phyloP scores from a whole-genome alignment of 1,284 basidiomycete genomes.

The Chiua sp. region DNA sequence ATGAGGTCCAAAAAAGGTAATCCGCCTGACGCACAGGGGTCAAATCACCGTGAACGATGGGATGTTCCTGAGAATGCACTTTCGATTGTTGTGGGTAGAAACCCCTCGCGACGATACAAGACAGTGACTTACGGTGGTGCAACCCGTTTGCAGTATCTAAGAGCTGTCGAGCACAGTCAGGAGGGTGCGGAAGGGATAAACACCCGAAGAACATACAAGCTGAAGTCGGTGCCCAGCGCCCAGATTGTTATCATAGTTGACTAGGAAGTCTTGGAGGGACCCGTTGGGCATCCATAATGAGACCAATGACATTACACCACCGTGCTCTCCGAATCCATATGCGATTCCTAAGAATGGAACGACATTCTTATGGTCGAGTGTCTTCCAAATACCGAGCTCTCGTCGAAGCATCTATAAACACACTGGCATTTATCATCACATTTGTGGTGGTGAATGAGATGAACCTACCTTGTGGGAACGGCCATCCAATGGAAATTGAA shows the following conservation, averaged over 20 bases:
- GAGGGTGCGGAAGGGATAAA: not conserved
- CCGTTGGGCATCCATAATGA: slow-evolving; percentile 23
- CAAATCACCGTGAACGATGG: not conserved
- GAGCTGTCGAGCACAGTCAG: not conserved
- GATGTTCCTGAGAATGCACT: slow-evolving; percentile 2
- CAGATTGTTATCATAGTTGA: not conserved
- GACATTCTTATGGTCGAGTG: slow-evolving; percentile 18
- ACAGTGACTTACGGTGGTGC: not conserved
- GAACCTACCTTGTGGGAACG: not conserved
- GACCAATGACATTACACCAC: slow-evolving; percentile 15
- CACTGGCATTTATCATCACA: not conserved
- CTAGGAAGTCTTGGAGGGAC: not conserved
- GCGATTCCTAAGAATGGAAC: slow-evolving; percentile 26
- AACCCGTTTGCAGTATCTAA: slow-evolving; percentile 3
- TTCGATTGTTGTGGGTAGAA: not conserved
- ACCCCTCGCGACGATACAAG: not conserved
- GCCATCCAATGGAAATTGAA: not conserved
- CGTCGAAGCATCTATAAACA: slow-evolving; percentile 4
- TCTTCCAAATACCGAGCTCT: slow-evolving; percentile 28
- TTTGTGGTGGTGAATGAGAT: no score
- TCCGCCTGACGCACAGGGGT: not conserved
- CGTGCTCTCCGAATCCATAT: slow-evolving; percentile 18
- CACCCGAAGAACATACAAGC: not conserved
- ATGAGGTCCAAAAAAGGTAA: no score
- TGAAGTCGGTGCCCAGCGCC: slow-evolving; percentile 1